A percentile compares a stretch with the other conserved stretches of the same genome.
phyloP scores from a whole-genome alignment of 1,284 basidiomycete genomes.

The Cryptococcus sp. region DNA sequence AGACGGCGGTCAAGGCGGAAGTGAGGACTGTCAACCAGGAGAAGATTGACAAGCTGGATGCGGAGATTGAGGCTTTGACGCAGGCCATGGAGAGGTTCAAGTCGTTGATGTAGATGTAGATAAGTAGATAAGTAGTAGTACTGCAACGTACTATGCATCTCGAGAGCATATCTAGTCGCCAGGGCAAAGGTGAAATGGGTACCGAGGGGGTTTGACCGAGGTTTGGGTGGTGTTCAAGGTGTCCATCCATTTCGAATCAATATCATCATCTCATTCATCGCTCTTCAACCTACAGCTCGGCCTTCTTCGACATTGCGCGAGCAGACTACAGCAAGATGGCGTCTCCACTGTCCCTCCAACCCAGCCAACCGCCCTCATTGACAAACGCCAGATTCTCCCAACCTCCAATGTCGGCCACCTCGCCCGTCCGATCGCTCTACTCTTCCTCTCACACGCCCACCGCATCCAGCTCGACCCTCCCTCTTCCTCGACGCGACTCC shows the following conservation, averaged over 20 bases:
- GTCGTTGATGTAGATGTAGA: slow-evolving; percentile 28
- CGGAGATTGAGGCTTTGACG: slow-evolving; percentile 44
- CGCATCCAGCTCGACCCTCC: slow-evolving; percentile 12
- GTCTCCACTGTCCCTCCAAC: no score
- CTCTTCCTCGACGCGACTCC: slow-evolving; percentile 6
- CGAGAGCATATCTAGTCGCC: no score
- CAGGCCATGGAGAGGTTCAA: slow-evolving; percentile 45
- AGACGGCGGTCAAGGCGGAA: slow-evolving; percentile 67
- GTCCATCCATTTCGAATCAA: no score
- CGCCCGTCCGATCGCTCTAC: background rate
- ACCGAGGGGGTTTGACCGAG: no score
- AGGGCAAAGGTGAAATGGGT: no score
- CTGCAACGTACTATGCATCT: no score
- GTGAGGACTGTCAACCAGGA: slow-evolving; percentile 70
- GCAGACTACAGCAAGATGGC: no score
- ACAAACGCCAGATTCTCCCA: slow-evolving; percentile 13
- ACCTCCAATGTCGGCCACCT: slow-evolving; percentile 10
- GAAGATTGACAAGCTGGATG: slow-evolving; percentile 52
- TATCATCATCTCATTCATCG: no score
- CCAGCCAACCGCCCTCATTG: slow-evolving; percentile 10
- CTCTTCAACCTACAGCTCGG: no score
- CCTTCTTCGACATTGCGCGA: no score
- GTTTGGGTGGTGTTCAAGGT: no score
- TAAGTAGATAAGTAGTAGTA: no score
- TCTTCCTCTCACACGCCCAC: slow-evolving; percentile 1